Conservation (phyloP, 495 filamentous ascomycete species). For the Penicillium desertorum region DNA sequence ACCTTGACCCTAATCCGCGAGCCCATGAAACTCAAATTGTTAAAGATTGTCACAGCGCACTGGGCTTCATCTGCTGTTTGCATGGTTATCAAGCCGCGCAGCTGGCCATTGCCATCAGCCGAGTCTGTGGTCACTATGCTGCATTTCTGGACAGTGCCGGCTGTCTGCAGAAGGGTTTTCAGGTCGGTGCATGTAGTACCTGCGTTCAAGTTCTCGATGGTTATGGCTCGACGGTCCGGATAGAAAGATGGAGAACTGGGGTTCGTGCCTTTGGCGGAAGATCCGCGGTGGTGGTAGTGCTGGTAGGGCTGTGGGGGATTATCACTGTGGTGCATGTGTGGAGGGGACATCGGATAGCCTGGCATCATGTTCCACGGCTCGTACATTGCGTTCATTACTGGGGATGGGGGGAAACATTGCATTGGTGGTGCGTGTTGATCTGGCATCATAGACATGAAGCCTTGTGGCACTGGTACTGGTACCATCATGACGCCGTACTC, state of each 20-base stretch:
- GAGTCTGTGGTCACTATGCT: conserved; percentile 25
- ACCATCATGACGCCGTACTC: conserved; percentile 35
- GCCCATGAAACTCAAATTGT: conserved; percentile 37
- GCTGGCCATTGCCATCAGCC: conserved; percentile 18
- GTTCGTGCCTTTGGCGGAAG: conserved; percentile 10
- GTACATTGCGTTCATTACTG: conserved; percentile 33
- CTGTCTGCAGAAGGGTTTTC: conserved; percentile 21
- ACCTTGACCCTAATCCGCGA: conserved; percentile 28
- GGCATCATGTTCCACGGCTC: conserved; percentile 38
- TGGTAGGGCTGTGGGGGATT: background rate
- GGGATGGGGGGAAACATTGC: conserved; percentile 34
- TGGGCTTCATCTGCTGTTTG: conserved; percentile 37
- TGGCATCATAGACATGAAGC: conserved; percentile 36
- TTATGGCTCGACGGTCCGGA: conserved; percentile 24
- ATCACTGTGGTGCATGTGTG: conserved; percentile 17
- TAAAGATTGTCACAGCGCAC: conserved; percentile 30
- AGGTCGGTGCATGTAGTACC: conserved; percentile 30
- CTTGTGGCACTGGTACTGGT: conserved; percentile 29
- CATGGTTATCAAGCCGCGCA: conserved; percentile 36
- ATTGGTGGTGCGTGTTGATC: conserved; percentile 30
- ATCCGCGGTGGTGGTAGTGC: conserved; percentile 9
- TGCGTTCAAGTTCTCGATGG: conserved; percentile 33
- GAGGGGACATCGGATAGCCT: conserved; percentile 33
- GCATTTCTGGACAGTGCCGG: conserved; percentile 34
- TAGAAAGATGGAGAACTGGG: conserved; percentile 10